Percentiles rank a stretch among this genome's conserved stretches.
phyloP scores from a whole-genome alignment of 306 rosid genomes.

The Betula pendula region DNA sequence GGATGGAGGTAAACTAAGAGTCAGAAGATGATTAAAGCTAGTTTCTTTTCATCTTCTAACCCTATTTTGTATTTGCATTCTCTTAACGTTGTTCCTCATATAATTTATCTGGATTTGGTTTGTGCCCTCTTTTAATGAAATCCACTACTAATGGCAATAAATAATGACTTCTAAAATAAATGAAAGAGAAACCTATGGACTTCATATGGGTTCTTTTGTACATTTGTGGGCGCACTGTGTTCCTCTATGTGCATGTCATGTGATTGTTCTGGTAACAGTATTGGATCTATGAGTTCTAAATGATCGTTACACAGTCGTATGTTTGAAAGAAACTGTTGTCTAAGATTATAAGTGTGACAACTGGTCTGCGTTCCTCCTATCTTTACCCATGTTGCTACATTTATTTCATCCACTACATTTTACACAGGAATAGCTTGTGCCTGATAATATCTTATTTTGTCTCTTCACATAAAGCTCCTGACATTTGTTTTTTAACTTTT shows the following conservation, averaged over 20 bases:
- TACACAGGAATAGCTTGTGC: not conserved
- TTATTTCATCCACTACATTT: not conserved
- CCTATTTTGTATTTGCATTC: not conserved
- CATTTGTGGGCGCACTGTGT: not conserved
- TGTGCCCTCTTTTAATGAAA: not conserved
- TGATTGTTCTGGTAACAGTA: not conserved
- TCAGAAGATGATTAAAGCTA: not conserved
- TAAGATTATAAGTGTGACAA: not conserved
- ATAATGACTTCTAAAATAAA: not conserved
- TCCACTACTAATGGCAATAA: no score
- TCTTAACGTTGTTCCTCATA: not conserved
- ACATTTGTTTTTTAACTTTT: conserved; percentile 4
- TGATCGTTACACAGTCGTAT: not conserved
- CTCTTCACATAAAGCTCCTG: not conserved
- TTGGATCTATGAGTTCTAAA: not conserved
- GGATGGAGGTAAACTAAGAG: not conserved
- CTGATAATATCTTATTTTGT: conserved; percentile 1
- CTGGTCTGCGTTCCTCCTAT: not conserved
- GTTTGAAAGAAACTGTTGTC: not conserved
- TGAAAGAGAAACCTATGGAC: not conserved
- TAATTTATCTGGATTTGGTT: not conserved
- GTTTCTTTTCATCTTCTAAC: not conserved
- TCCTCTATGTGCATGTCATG: not conserved
- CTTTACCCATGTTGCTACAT: not conserved
- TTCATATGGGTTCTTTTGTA: not conserved